Percentiles rank a stretch among this genome's conserved stretches.
Evolutionary conservation across 805 yeast genomes (phyloP).

Genomic region (Starmerella vaccinii): DNA sequence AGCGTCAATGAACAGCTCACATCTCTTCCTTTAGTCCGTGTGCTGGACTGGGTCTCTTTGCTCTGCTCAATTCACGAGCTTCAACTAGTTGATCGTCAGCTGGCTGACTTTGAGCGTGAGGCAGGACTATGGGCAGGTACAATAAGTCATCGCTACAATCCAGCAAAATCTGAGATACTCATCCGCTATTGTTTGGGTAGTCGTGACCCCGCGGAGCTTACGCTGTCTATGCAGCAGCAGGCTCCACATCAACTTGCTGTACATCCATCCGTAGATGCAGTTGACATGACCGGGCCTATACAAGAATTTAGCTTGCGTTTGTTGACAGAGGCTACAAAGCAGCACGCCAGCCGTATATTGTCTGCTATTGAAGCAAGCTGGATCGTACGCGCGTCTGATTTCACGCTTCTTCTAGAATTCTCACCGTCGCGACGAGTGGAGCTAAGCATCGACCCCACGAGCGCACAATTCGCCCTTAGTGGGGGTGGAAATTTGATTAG

Average conservation of each 20-base stretch:
- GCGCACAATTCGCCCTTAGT: slow-evolving; percentile 20
- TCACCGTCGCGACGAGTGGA: slow-evolving; percentile 12
- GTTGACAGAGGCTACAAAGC: slow-evolving; percentile 14
- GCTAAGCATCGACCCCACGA: slow-evolving; percentile 24
- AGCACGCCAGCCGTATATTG: slow-evolving; percentile 17
- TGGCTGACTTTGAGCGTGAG: slow-evolving; percentile 38
- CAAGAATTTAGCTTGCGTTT: slow-evolving; percentile 5
- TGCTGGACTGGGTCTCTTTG: slow-evolving; percentile 48
- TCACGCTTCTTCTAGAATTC: slow-evolving; percentile 11
- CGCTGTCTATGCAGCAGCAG: background rate
- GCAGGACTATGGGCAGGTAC: slow-evolving; percentile 48
- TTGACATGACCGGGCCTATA: slow-evolving; percentile 5
- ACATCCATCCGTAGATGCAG: slow-evolving; percentile 2
- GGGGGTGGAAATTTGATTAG: slow-evolving; percentile 19
- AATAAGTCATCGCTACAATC: slow-evolving; percentile 47
- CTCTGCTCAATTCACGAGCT: slow-evolving; percentile 58
- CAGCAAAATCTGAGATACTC: slow-evolving; percentile 42
- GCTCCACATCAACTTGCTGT: slow-evolving; percentile 11
- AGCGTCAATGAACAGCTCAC: slow-evolving; percentile 45
- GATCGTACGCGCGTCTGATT: slow-evolving; percentile 11
- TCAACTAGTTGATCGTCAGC: slow-evolving; percentile 48
- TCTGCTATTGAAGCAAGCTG: slow-evolving; percentile 15
- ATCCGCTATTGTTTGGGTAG: slow-evolving; percentile 54
- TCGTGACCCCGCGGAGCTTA: slow-evolving; percentile 7
- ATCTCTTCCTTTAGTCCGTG: slow-evolving; percentile 39